Evolutionary conservation across 345 rosid species (phyloP), one percentile per base, ranked within the genome.

Genomic region (Eucalyptus urophylla): DNA sequence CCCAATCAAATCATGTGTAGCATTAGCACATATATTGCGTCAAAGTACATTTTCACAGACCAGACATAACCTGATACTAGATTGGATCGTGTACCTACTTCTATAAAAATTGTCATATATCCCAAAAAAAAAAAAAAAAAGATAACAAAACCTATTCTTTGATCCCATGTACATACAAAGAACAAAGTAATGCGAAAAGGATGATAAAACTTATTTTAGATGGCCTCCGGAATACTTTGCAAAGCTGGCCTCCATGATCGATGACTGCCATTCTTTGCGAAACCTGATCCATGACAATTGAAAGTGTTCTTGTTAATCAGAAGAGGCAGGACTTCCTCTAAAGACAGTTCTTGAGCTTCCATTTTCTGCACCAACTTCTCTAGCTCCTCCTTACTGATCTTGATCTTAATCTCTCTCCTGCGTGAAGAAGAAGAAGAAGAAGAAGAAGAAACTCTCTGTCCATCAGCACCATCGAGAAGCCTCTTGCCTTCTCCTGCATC

Each of bases 381-480:
- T 8, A 86, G 86, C 86, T 89, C 88, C 40, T 86, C 50, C 88
- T 86, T 86, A n/a, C 65, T 65, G 49, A 89, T 86, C 88, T 67
- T 69, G 72, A 86, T 67, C 90, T 86, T 89, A 29, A 89, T 43
- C 86, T 51, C 83, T 16, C 85, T 37, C 8, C 54, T 7, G 4
- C 65, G 6, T 4, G 47, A 65, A 43, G 90, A 91, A 67, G 92
- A 88, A 8, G 92, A 88, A 8, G 89, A 80, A 89, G 90, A 87
- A 8, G 89, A 80, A 89, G 90, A 87, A 62, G 86, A 65, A 14
- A 7, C 62, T 13, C 8, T 27, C 25, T 89, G 62, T 15, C 44
- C 89, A 6, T 51, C 85, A 22, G 43, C 87, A 4, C 44, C 86
- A 10, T 40, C 69, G 19, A 65, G 29, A 21, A 53, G 13, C 47